These are phyloP conservation scores for Ogataea allantospora DNA, from an alignment of 805 yeast genomes.

Conservation along the genomic window DNA sequence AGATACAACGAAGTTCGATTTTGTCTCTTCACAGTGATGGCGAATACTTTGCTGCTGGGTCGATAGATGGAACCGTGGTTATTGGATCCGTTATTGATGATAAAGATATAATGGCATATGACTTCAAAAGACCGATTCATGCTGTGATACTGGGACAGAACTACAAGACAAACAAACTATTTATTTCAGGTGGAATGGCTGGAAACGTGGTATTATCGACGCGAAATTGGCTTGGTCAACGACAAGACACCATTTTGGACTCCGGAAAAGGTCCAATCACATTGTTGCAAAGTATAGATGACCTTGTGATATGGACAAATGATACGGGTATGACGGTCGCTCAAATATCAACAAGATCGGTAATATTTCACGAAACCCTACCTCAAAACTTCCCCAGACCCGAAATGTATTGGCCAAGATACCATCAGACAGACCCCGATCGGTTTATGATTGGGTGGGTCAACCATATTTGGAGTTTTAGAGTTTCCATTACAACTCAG, in stretches of 20 bases:
- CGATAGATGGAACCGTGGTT: conserved; percentile 91
- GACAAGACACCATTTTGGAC: conserved; percentile 65
- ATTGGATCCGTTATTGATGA: conserved; percentile 67
- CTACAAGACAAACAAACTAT: conserved; percentile 59
- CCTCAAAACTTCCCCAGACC: conserved; percentile 61
- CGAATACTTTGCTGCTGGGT: conserved; percentile 74
- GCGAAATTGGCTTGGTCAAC: conserved; percentile 82
- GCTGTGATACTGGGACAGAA: conserved; percentile 78
- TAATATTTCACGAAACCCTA: conserved; percentile 51
- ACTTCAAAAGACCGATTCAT: conserved; percentile 85
- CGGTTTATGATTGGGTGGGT: conserved; percentile 82
- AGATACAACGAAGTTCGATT: conserved; percentile 85
- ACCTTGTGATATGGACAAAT: conserved; percentile 77
- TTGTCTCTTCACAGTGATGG: conserved; percentile 74
- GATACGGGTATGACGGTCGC: conserved; percentile 74
- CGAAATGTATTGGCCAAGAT: conserved; percentile 81
- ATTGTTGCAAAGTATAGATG: conserved; percentile 59
- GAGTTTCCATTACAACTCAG: conserved; percentile 12
- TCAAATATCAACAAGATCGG: conserved; percentile 50
- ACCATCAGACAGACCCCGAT: conserved; percentile 62
- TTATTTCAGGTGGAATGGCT: conserved; percentile 86
- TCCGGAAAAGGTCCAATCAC: conserved; percentile 69
- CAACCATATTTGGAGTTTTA: conserved; percentile 64
- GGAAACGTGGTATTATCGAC: conserved; percentile 77
- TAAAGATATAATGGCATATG: conserved; percentile 66